A percentile compares a stretch with the other conserved stretches of the same genome.
These are phyloP conservation scores for Sclerotinia glacialis DNA, from an alignment of 2,329 filamentous ascomycete genomes.

Conservation along the genomic window DNA sequence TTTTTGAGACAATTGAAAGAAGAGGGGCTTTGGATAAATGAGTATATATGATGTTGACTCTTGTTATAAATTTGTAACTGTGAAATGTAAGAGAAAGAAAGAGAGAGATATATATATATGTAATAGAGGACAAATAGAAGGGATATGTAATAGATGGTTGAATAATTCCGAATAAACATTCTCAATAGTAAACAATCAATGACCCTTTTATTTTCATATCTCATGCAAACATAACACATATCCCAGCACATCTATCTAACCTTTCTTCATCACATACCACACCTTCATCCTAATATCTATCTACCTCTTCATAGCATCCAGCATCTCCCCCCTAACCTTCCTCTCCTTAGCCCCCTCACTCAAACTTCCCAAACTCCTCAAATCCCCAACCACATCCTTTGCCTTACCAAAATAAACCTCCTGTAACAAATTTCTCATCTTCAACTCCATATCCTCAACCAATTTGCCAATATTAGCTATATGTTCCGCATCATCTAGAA, in stretches of 20 bases:
- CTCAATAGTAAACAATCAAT: neutral
- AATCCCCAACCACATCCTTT: constrained; percentile 94
- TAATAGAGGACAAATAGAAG: neutral
- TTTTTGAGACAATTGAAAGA: no score
- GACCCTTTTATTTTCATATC: constrained; percentile 16
- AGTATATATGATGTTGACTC: no score
- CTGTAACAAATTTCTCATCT: constrained; percentile 97
- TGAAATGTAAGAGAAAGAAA: no score
- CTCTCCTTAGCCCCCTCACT: constrained; percentile 82
- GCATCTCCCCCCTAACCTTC: constrained; percentile 85
- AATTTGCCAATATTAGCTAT: constrained; percentile 91
- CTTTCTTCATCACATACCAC: neutral
- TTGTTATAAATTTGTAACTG: neutral
- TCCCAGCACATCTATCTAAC: neutral
- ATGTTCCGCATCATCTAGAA: constrained; percentile 88
- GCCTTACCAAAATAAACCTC: constrained; percentile 99
- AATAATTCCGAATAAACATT: neutral
- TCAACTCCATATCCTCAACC: constrained; percentile 99
- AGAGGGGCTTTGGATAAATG: neutral
- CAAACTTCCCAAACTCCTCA: constrained; percentile 80
- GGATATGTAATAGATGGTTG: neutral
- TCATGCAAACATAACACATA: constrained; percentile 18
- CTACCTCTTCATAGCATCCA: constrained; percentile 53
- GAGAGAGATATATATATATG: no score
- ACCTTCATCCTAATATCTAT: neutral